Conservation (phyloP, 1,284 basidiomycete species). For the Anthracocystis setariae region DNA sequence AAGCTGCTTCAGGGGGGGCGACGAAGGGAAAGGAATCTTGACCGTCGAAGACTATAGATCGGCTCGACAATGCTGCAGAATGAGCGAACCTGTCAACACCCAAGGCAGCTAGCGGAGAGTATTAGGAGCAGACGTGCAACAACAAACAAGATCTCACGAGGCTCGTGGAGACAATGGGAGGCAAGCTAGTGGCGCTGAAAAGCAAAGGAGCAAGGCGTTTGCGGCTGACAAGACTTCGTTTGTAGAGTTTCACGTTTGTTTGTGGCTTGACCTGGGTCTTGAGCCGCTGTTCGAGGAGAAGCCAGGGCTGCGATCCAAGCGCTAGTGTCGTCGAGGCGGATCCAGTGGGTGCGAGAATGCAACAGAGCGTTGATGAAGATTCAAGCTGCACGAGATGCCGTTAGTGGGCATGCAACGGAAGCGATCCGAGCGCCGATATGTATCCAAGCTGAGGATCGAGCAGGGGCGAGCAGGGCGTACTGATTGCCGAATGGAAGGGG, state of each 20-base stretch:
- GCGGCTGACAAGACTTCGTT: no score
- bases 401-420: neutral
- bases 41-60: constrained; percentile 15
- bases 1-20: constrained; percentile 15
- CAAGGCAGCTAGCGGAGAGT: constrained; percentile 3
- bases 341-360: neutral
- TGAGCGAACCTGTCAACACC: neutral
- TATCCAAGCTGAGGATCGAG: no score
- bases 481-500: neutral
- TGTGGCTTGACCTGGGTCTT: no score
- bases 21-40: no score
- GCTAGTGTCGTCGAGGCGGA: neutral
- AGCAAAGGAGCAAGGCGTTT: no score
- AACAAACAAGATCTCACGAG: neutral
- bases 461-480: no score
- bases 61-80: constrained; percentile 5
- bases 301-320: neutral
- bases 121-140: neutral
- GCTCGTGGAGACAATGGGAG: neutral
- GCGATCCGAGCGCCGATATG: constrained; percentile 10
- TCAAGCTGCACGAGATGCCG: neutral
- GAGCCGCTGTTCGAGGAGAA: no score
- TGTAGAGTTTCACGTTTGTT: neutral
- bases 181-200: neutral
- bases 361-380: no score